These are phyloP conservation scores for Cocos nucifera DNA, from an alignment of 176 grass and related monocot species.

Conservation along the genomic window DNA sequence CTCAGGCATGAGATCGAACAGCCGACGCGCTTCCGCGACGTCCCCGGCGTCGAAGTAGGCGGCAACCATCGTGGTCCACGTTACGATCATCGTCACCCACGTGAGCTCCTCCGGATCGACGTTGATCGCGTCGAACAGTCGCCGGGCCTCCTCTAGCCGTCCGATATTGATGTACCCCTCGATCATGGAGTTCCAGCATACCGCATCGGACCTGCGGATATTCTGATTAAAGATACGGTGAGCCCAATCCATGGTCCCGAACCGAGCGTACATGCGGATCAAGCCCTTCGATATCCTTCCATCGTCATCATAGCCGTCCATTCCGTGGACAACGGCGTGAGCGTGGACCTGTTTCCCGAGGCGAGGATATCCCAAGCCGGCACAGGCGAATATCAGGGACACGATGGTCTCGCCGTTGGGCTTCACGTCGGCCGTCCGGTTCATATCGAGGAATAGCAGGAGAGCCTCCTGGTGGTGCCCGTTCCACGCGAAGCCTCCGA, in stretches of 20 bases:
- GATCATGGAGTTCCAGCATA: slow-evolving; percentile 17
- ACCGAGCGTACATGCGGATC: slow-evolving; percentile 13
- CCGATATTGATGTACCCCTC: slow-evolving; percentile 7
- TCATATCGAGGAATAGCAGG: slow-evolving; percentile 2
- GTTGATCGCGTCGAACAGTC: slow-evolving; percentile 9
- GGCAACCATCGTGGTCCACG: slow-evolving; percentile 6
- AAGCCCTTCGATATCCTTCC: slow-evolving; percentile 14
- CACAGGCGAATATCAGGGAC: slow-evolving; percentile 4
- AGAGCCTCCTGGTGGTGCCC: not conserved
- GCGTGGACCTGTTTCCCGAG: slow-evolving; percentile 10
- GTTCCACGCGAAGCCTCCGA: slow-evolving; percentile 15
- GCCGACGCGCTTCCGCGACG: slow-evolving; percentile 2
- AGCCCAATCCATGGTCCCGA: slow-evolving; percentile 9
- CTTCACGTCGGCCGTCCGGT: not conserved
- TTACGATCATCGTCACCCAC: slow-evolving; percentile 17
- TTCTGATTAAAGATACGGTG: not conserved
- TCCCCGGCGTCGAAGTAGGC: slow-evolving; percentile 11
- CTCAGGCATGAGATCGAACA: slow-evolving; percentile 11
- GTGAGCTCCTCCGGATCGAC: not conserved
- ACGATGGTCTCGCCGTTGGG: slow-evolving; percentile 3
- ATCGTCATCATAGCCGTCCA: not conserved
- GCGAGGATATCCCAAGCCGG: not conserved
- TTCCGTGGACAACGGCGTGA: not conserved
- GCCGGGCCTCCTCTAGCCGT: slow-evolving; percentile 9
- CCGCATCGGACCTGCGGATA: not conserved